phyloP scores from a whole-genome alignment of 2,329 filamentous ascomycete genomes.

The Westerdykella aurantiaca region DNA sequence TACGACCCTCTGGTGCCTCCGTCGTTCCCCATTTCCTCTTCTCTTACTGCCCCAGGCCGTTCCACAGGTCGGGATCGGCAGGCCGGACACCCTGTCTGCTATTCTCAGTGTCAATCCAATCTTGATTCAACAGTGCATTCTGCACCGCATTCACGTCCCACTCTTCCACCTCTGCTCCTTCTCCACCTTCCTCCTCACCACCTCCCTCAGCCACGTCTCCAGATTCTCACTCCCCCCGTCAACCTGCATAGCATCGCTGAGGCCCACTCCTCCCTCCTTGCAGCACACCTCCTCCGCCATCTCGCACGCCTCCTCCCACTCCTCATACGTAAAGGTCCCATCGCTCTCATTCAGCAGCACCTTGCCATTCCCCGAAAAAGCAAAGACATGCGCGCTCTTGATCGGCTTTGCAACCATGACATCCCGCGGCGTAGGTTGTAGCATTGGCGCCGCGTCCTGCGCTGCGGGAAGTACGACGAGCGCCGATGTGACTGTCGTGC shows the following conservation, averaged over 20 bases:
- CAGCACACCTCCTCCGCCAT: conserved; percentile 62
- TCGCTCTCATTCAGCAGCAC: conserved; percentile 76
- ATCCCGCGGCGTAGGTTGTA: conserved; percentile 56
- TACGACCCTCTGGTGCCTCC: too few species aligned
- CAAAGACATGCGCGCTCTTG: conserved; percentile 80
- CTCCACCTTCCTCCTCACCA: conserved; percentile 37
- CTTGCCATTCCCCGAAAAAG: conserved; percentile 62
- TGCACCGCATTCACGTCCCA: conserved; percentile 21
- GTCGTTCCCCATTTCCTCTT: too few species aligned
- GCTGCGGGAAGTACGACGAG: conserved; percentile 72
- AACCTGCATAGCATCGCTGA: conserved; percentile 38
- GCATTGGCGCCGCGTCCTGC: conserved; percentile 49
- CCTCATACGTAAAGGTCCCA: conserved; percentile 66
- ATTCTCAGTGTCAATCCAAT: not conserved
- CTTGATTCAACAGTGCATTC: not conserved
- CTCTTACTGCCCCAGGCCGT: too few species aligned
- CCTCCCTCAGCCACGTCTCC: conserved; percentile 37
- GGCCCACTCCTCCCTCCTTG: conserved; percentile 32
- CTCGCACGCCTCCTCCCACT: conserved; percentile 68
- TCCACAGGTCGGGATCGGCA: too few species aligned
- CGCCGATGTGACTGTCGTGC: conserved; percentile 70
- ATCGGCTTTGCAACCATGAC: conserved; percentile 61
- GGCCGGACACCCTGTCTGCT: too few species aligned
- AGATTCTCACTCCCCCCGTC: conserved; percentile 32
- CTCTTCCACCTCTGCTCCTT: conserved; percentile 39